phyloP scores from a whole-genome alignment of 2,329 filamentous ascomycete species.

The Parastagonospora nodorum region DNA sequence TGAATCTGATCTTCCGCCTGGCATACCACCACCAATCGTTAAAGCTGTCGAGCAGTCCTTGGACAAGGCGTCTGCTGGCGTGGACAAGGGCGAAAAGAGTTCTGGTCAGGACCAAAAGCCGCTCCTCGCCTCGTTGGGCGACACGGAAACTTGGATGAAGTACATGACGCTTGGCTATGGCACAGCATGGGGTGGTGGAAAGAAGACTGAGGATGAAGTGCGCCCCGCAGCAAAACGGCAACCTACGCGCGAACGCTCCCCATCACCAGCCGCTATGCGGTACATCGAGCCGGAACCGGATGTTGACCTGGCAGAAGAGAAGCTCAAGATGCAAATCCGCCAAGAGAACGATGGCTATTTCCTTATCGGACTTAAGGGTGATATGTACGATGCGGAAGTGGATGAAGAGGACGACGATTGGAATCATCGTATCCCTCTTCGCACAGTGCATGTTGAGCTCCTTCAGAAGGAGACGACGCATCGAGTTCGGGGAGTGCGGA shows the following conservation, averaged over 20 bases:
- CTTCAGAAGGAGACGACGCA: slow-evolving; percentile 48
- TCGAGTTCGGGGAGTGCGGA: slow-evolving; percentile 15
- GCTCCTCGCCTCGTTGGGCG: slow-evolving; percentile 46
- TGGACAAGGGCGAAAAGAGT: slow-evolving; percentile 30
- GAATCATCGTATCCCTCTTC: slow-evolving; percentile 61
- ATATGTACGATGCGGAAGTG: slow-evolving; percentile 61
- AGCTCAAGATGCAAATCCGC: slow-evolving; percentile 59
- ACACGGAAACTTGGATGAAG: slow-evolving; percentile 56
- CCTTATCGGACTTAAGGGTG: slow-evolving; percentile 70
- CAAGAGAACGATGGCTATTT: slow-evolving; percentile 61
- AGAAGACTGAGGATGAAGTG: slow-evolving; percentile 13
- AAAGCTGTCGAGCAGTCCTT: slow-evolving; percentile 51
- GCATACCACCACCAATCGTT: slow-evolving; percentile 55
- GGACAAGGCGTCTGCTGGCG: slow-evolving; percentile 49
- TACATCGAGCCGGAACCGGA: slow-evolving; percentile 47
- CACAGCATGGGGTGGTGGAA: slow-evolving; percentile 45
- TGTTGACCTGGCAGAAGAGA: slow-evolving; percentile 60
- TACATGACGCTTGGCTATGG: slow-evolving; percentile 57
- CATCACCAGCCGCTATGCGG: slow-evolving; percentile 38
- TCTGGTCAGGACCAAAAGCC: slow-evolving; percentile 23
- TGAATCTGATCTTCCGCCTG: slow-evolving; percentile 29
- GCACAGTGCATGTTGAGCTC: slow-evolving; percentile 71
- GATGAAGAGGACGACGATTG: slow-evolving; percentile 47
- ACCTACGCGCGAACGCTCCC: slow-evolving; percentile 8
- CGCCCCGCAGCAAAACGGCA: slow-evolving; percentile 1